Base-by-base conservation (phyloP, 2,329 filamentous ascomycete species). In the Alternaria hordeiaustralica region DNA sequence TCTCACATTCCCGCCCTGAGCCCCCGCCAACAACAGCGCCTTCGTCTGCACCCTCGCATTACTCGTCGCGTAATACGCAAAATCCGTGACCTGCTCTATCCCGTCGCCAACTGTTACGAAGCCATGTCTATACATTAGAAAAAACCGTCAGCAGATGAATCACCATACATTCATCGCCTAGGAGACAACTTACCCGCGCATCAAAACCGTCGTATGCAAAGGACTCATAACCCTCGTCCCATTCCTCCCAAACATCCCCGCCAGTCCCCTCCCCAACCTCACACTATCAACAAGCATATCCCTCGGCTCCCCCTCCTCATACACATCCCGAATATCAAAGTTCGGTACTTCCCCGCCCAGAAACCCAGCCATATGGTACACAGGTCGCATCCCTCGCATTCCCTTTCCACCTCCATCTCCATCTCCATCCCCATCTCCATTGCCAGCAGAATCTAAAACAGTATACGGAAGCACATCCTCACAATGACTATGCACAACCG, bases 401-500 rank as follows among this genome's bases (percentile, higher is more conserved):
- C 12, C 30, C 30, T 33, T 33, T 15, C 13, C 30, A 15, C 8
- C 13, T 26, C 25, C 25, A 7, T 25, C 2, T 15, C 12, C 12
- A 33, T 33, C 7, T 8, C 12, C 12, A 33, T 7, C 2, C 6
- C 3, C 30, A 7, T 33, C 6, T 6, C 13, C 30, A 15, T 33
- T 0, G 0, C 30, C 30, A 33, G 30, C 12, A 33, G 6, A 13
- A 33, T 33, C 6, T 8, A 36, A 2, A 36, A 36, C 30, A 4
- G 30, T 63, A 60, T 82, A 84, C 0, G 82, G 82, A 6, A 84
- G 57, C 1, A 84, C 79, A 44, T 80, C 78, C 45, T 78, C 76
- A 20, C 73, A 67, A 66, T 84, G 83, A 13, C 78, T 79, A 65
- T 84, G 82, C 3, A 84, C 76, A 4, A 85, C 81, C 43, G 75